Evolutionary conservation across 2,329 filamentous ascomycete species (phyloP), one percentile per base, ranked within the genome.

Genomic region (Alternaria metachromatica): DNA sequence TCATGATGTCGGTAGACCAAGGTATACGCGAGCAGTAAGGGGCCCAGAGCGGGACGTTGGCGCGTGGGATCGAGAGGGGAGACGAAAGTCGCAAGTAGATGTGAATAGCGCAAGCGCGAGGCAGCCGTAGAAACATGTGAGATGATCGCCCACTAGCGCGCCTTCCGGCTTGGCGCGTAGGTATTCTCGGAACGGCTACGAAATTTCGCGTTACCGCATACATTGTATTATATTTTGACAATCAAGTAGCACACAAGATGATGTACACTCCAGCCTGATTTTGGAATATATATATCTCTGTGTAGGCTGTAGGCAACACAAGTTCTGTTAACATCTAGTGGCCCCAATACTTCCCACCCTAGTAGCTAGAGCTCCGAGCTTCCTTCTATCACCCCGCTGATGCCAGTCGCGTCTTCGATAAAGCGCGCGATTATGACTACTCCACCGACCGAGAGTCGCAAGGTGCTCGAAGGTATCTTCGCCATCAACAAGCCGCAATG

Each of bases 401-500:
- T 77, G 75, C 73, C 69, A 58, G 58, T 68, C 45, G 63, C 55
- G 56, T 63, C 61, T 15, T 50, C 57, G 3, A 37, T 69, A 6
- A 66, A 64, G 55, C 69, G 68, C 62, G 65, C 62, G 18, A 41
- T 56, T 44, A 71, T 78, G 78, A 61, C 72, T 51, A 69, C 74
- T 33, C 62, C 74, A 10, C 59, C 74, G 4, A 73, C 70, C 58
- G 72, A 78, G 44, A 68, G 67, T 44, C 69, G 67, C 20, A 87
- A 85, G 76, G 81, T 88, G 62, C 78, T 88, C 59, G 88, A 91
- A 78, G 89, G 89, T 69, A 84, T 89, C 64, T 87, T 90, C 72
- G 95, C 93, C 80, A 91, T 99, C 81, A 93, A 97, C 83, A 99
- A 99, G 82, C 96, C 96, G 26, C 85, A 90, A 74, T 92, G 90